Conservation (phyloP, 148 eudicot genomes). For the Chenopodium suecicum region DNA sequence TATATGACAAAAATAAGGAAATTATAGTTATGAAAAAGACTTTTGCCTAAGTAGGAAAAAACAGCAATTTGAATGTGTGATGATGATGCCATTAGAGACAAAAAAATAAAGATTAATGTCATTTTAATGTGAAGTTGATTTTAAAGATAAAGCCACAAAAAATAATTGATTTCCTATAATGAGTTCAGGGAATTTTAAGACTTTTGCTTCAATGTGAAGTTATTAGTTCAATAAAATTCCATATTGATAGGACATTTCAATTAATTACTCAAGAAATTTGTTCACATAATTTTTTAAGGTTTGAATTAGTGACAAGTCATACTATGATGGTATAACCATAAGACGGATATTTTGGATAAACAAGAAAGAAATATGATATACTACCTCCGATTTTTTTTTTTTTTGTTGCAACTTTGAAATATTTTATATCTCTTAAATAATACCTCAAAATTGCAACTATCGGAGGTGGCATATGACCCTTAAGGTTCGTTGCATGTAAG, state of each 20-base stretch:
- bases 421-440: too few species aligned
- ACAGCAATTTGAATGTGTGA: not conserved
- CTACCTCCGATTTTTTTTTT: too few species aligned
- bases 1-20: not conserved
- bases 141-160: not conserved
- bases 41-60: not conserved
- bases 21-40: slow-evolving; percentile 2
- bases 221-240: not conserved
- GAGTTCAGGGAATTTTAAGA: not conserved
- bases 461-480: too few species aligned
- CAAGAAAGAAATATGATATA: too few species aligned
- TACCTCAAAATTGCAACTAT: too few species aligned
- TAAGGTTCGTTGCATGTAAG: too few species aligned
- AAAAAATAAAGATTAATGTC: not conserved
- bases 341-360: too few species aligned
- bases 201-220: slow-evolving; percentile 9
- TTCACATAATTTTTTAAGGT: too few species aligned
- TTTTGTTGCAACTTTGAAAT: too few species aligned
- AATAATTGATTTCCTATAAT: not conserved
- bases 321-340: too few species aligned
- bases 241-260: not conserved
- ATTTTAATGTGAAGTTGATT: too few species aligned
- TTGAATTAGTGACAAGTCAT: too few species aligned
- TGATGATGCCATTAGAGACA: not conserved
- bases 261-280: not conserved